Conservation (phyloP, 768 basidiomycete species). For the Mycena galopus region DNA sequence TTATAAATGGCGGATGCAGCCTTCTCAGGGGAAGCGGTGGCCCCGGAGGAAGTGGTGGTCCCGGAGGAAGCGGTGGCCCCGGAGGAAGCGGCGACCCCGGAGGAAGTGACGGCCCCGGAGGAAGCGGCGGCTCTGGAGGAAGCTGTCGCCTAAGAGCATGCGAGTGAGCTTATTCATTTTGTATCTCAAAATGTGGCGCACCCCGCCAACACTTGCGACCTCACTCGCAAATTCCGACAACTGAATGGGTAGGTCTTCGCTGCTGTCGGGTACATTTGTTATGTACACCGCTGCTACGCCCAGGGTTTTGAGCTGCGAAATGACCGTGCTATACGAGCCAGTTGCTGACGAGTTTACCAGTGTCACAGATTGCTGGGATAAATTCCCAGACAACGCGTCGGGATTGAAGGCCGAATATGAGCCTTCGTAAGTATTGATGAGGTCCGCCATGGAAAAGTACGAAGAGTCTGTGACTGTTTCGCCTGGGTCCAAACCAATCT, state of each 20-base stretch:
- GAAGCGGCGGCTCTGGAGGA: too few species aligned
- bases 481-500: conserved; percentile 26
- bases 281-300: conserved; percentile 32
- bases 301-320: conserved; percentile 15
- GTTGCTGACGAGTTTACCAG: neutral
- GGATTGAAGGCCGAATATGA: conserved; percentile 23
- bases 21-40: neutral
- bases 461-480: neutral
- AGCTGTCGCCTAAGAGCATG: conserved; percentile 13
- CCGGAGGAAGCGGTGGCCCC: too few species aligned
- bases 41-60: neutral
- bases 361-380: conserved; percentile 32
- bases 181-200: neutral
- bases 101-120: too few species aligned
- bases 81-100: too few species aligned
- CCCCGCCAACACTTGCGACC: conserved; percentile 15
- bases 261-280: neutral
- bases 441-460: conserved; percentile 19
- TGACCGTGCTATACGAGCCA: conserved; percentile 20
- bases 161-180: conserved; percentile 30
- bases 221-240: conserved; percentile 19
- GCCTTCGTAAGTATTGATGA: conserved; percentile 32
- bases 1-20: neutral
- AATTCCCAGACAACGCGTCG: conserved; percentile 15
- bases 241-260: conserved; percentile 9